These are phyloP conservation scores for Diaporthe caulivora DNA, from an alignment of 2,329 filamentous ascomycete genomes.

Conservation along the genomic window DNA sequence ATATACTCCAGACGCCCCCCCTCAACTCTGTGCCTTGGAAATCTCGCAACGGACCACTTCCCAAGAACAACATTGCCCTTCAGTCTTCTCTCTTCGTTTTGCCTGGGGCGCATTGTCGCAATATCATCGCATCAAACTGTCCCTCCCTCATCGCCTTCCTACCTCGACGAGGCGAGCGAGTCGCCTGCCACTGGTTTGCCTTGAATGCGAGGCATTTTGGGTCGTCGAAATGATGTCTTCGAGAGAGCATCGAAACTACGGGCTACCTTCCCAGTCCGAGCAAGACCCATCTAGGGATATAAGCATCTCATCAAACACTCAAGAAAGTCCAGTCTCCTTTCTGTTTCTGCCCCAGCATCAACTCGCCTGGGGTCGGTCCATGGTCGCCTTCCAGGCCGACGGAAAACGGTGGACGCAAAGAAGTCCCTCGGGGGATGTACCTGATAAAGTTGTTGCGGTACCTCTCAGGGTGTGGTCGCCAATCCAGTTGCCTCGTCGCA, in stretches of 20 bases:
- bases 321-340: background rate
- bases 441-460: background rate
- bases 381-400: background rate
- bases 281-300: background rate
- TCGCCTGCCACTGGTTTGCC: background rate
- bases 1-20: too few species aligned
- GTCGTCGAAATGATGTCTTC: background rate
- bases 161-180: background rate
- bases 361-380: background rate
- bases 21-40: too few species aligned
- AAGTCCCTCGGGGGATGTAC: conserved; percentile 1
- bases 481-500: background rate
- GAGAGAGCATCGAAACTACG: background rate
- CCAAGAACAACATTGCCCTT: too few species aligned
- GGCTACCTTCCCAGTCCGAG: background rate
- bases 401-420: conserved; percentile 1
- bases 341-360: background rate
- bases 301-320: background rate
- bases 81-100: too few species aligned
- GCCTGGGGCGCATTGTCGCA: too few species aligned
- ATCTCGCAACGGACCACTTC: too few species aligned
- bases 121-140: background rate
- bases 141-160: background rate
- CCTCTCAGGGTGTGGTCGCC: background rate
- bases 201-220: background rate